Evolutionary conservation across 2,329 filamentous ascomycete genomes (phyloP).

Genomic region (Aspergillus ibericus): DNA sequence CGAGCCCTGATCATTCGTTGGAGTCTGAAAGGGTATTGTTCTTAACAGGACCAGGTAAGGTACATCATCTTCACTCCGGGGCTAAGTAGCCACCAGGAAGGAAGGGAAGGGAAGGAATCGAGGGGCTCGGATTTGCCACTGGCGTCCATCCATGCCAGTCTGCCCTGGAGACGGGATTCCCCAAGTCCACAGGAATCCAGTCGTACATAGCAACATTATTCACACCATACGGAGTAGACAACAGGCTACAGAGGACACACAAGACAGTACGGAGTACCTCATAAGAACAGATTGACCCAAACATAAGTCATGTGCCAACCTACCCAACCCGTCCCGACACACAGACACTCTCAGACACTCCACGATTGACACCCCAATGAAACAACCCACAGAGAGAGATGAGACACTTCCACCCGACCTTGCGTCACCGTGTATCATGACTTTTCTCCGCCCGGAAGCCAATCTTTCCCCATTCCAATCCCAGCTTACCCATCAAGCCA

Average conservation of each 20-base stretch:
- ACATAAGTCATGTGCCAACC: background rate
- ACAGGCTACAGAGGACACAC: too few species aligned
- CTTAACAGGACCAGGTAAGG: background rate
- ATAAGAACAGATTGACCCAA: too few species aligned
- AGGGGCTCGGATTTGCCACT: background rate
- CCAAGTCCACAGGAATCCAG: background rate
- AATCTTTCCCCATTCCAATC: background rate
- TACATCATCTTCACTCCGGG: background rate
- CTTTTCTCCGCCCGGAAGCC: conserved; percentile 1
- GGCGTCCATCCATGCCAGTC: background rate
- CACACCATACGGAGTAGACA: too few species aligned
- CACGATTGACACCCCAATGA: background rate
- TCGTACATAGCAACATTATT: too few species aligned
- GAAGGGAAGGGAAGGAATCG: background rate
- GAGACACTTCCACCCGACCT: background rate
- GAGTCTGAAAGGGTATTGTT: background rate
- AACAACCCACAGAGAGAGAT: background rate
- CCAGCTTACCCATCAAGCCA: too few species aligned
- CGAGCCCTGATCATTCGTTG: background rate
- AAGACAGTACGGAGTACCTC: too few species aligned
- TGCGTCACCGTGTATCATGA: conserved; percentile 12
- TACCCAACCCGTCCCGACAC: background rate
- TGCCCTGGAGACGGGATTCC: too few species aligned
- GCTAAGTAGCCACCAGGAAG: background rate
- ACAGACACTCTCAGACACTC: too few species aligned